Percentiles rank a stretch among this genome's conserved stretches.
phyloP scores from a whole-genome alignment of 345 rosid genomes.

The Eucalyptus marginata region DNA sequence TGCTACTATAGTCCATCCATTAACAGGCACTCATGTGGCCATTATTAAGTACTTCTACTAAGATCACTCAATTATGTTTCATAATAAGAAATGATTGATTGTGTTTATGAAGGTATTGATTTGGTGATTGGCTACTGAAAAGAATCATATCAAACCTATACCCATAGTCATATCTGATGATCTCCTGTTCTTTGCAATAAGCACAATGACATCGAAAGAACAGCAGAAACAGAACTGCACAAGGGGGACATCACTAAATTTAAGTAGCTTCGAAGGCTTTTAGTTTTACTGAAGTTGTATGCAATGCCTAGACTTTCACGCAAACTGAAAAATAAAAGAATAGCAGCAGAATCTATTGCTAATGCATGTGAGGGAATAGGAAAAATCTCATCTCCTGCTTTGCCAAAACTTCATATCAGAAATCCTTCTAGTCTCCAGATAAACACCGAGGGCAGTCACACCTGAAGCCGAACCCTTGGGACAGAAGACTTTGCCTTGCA shows the following conservation, averaged over 20 bases:
- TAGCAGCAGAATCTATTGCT: background rate
- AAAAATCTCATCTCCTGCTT: background rate
- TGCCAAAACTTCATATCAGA: background rate
- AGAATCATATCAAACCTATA: background rate
- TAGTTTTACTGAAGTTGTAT: background rate
- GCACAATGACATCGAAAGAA: background rate
- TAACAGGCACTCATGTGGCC: background rate
- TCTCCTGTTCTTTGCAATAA: background rate
- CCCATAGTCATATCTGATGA: background rate
- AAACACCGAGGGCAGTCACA: slow-evolving; percentile 58
- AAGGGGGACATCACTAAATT: background rate
- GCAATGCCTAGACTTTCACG: background rate
- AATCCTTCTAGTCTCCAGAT: slow-evolving; percentile 34
- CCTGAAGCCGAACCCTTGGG: slow-evolving; percentile 65
- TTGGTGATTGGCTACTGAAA: background rate
- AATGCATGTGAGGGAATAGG: background rate
- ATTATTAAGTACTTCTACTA: background rate
- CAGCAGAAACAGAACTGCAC: background rate
- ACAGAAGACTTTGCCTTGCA: slow-evolving; percentile 47
- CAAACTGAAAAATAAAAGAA: background rate
- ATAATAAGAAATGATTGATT: background rate
- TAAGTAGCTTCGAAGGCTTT: background rate
- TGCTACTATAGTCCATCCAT: background rate
- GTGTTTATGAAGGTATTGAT: background rate
- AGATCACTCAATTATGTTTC: background rate